Evolutionary conservation across 495 filamentous ascomycete species (phyloP).

Genomic region (Hyaloscypha finlandica): DNA sequence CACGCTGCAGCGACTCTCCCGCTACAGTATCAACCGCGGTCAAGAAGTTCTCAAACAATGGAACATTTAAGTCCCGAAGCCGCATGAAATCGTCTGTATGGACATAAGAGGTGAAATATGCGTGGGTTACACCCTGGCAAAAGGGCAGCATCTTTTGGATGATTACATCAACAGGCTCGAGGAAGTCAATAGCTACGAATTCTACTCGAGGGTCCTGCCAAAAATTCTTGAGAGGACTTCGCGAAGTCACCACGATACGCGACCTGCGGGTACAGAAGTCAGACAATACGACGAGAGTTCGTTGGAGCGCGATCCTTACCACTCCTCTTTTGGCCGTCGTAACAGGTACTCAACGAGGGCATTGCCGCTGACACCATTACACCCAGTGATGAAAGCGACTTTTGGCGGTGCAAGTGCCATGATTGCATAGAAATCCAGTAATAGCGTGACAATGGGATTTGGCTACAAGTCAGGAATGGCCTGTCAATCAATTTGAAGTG

Average conservation of each 20-base stretch:
- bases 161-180: slow-evolving; percentile 22
- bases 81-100: slow-evolving; percentile 37
- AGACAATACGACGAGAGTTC: too few species aligned
- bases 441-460: too few species aligned
- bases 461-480: too few species aligned
- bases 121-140: slow-evolving; percentile 35
- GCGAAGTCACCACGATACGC: slow-evolving; percentile 38
- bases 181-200: slow-evolving; percentile 30
- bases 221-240: slow-evolving; percentile 27
- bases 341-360: slow-evolving; percentile 33
- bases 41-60: slow-evolving; percentile 38
- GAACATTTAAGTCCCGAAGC: slow-evolving; percentile 30
- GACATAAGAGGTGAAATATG: slow-evolving; percentile 38
- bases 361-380: slow-evolving; percentile 39
- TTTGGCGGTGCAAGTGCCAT: too few species aligned
- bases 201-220: slow-evolving; percentile 33
- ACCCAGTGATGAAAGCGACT: slow-evolving; percentile 37
- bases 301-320: too few species aligned
- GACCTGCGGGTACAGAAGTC: too few species aligned
- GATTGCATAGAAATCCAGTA: too few species aligned
- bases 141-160: slow-evolving; percentile 14
- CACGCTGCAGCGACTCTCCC: not conserved
- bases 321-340: too few species aligned
- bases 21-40: slow-evolving; percentile 31
- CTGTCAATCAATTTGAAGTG: too few species aligned